These are phyloP conservation scores for Pseudomicrostroma phylloplanum DNA, from an alignment of 1,284 basidiomycete genomes.

Conservation along the genomic window DNA sequence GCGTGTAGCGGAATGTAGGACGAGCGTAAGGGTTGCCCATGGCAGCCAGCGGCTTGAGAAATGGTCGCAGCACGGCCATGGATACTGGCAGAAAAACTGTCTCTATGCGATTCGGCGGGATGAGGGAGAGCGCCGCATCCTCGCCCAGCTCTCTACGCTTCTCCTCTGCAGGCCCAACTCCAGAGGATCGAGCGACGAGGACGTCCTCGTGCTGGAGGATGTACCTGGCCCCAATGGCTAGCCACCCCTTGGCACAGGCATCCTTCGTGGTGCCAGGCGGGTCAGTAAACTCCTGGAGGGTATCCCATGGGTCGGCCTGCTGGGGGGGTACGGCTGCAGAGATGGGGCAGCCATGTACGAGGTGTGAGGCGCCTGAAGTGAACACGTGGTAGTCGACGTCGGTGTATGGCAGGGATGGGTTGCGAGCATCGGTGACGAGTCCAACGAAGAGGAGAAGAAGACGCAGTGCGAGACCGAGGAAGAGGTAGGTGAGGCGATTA, in stretches of 20 bases:
- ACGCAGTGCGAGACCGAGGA: slow-evolving; percentile 59
- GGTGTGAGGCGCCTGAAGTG: slow-evolving; percentile 67
- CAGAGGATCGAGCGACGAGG: neutral
- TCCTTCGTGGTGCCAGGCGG: slow-evolving; percentile 15
- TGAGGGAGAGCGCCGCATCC: neutral
- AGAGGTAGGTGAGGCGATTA: neutral
- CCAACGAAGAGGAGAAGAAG: slow-evolving; percentile 71
- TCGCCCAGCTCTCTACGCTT: neutral
- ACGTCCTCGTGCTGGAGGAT: slow-evolving; percentile 51
- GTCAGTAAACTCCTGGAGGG: slow-evolving; percentile 22
- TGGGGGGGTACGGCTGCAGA: slow-evolving; percentile 13
- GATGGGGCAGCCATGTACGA: slow-evolving; percentile 35
- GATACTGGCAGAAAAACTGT: neutral
- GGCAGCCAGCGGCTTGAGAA: slow-evolving; percentile 31
- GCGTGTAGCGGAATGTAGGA: slow-evolving; percentile 93
- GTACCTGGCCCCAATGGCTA: slow-evolving; percentile 54
- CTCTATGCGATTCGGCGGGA: neutral
- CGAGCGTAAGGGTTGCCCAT: slow-evolving; percentile 75
- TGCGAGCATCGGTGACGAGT: slow-evolving; percentile 76
- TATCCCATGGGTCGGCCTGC: slow-evolving; percentile 8
- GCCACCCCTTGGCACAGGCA: slow-evolving; percentile 33
- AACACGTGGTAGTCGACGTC: slow-evolving; percentile 96
- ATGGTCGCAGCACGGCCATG: slow-evolving; percentile 20
- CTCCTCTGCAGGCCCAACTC: neutral
- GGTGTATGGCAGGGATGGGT: slow-evolving; percentile 78